These are phyloP conservation scores for Aspergillus unguis DNA, from an alignment of 2,329 filamentous ascomycete species.

Conservation along the genomic window DNA sequence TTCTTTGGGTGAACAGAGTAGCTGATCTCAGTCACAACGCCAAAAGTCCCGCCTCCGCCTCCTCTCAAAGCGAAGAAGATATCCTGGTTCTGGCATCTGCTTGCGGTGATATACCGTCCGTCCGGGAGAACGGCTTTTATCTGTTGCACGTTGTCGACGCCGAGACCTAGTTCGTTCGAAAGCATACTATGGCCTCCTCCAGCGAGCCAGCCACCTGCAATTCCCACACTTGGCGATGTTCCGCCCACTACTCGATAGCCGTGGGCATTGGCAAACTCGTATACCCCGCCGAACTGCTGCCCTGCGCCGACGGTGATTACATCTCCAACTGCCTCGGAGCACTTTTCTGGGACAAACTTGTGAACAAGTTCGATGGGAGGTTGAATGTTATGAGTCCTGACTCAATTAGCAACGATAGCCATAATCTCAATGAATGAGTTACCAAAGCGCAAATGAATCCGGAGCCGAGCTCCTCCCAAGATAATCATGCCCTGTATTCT, in stretches of 20 bases:
- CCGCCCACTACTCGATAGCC: constrained; percentile 10
- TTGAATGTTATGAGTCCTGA: constrained; percentile 11
- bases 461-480: constrained; percentile 8
- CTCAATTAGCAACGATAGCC: not conserved
- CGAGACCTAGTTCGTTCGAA: constrained; percentile 9
- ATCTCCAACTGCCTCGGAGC: constrained; percentile 1
- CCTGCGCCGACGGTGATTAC: constrained; percentile 10
- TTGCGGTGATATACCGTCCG: constrained; percentile 16
- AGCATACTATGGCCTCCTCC: constrained; percentile 13
- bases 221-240: constrained; percentile 4
- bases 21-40: constrained; percentile 18
- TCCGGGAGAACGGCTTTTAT: constrained; percentile 16
- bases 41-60: constrained; percentile 19
- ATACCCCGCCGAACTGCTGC: constrained; percentile 9
- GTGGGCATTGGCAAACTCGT: constrained; percentile 8
- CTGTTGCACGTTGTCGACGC: constrained; percentile 18
- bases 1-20: constrained; percentile 17
- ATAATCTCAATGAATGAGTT: not conserved
- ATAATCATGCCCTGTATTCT: constrained; percentile 14
- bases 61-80: constrained; percentile 20
- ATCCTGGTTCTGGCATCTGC: constrained; percentile 18
- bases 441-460: constrained; percentile 10
- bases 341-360: constrained; percentile 4
- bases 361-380: constrained; percentile 7
- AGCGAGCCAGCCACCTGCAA: constrained; percentile 11